Evolutionary conservation across 78 protist species (phyloP).

Genomic region (Speleostelium caveatum): DNA sequence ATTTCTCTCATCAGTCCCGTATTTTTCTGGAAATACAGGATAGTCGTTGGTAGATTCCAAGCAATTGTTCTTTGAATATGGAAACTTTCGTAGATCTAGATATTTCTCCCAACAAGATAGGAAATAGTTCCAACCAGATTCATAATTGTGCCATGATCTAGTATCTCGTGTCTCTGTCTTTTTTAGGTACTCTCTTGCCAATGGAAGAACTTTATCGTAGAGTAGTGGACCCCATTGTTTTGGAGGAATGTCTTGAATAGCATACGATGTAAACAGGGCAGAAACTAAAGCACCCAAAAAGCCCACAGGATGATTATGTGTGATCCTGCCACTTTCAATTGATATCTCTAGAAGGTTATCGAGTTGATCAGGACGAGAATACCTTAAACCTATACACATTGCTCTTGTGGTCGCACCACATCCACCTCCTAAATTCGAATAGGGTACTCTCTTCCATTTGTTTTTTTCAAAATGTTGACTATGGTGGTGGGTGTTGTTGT

Average conservation of each 20-base stretch:
- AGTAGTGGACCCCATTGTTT: slow-evolving; percentile 33
- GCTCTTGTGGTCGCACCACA: slow-evolving; percentile 86
- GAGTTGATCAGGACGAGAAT: slow-evolving; percentile 3
- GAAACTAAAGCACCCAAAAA: slow-evolving; percentile 78
- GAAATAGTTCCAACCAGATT: slow-evolving; percentile 74
- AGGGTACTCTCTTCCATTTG: slow-evolving; percentile 37
- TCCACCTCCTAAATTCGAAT: slow-evolving; percentile 54
- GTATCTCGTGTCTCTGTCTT: slow-evolving; percentile 25
- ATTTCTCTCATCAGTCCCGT: slow-evolving; percentile 70
- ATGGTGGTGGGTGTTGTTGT: too few relatives aligned
- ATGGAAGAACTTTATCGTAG: slow-evolving; percentile 46
- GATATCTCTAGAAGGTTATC: slow-evolving; percentile 24
- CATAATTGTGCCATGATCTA: slow-evolving; percentile 12
- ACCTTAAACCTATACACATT: slow-evolving; percentile 78
- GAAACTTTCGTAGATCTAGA: slow-evolving; percentile 48
- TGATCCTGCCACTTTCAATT: slow-evolving; percentile 78
- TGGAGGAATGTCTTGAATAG: slow-evolving; percentile 47
- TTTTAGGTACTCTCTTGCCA: slow-evolving; percentile 50
- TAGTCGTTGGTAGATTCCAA: background rate
- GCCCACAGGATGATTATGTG: slow-evolving; percentile 84
- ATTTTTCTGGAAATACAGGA: slow-evolving; percentile 83
- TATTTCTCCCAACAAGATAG: slow-evolving; percentile 57
- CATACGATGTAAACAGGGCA: slow-evolving; percentile 82
- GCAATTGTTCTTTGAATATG: background rate
- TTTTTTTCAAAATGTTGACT: too few relatives aligned